Base-by-base conservation (phyloP, 331 rosid genomes). In the Cydonia oblonga region DNA sequence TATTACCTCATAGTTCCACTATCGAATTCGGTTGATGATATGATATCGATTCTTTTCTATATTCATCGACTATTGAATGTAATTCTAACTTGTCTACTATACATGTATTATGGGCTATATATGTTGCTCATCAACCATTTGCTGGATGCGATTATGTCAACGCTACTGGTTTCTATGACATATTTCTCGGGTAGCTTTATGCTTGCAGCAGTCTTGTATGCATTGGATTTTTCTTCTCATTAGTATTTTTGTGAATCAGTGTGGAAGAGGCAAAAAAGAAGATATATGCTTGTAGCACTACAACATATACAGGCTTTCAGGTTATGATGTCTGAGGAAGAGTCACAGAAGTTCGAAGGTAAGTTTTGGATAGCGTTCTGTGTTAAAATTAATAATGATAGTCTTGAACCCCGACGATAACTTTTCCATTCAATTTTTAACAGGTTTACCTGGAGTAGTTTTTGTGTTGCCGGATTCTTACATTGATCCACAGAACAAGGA, bases 241-340 rank as follows among this genome's bases (percentile, higher is more conserved):
- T 46, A 35, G 20, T 35, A 13, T 20, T 32, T 30, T 35, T 64
- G 35, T 73, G 69, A 22, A 54, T 42, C 87, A 93, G 98, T 49
- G 18, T 90, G 81, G 98, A 90, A 73, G 98, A 89, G 81, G 98
- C 96, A 5, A 93, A 90, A 81, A 67, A 81, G 78, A 93, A 82
- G 73, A 90, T 93, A 0, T 93, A 93, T 82, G 96, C 98, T 10
- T 90, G 97, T 67, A 93, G 98, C 76, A 93, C 98, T n/a, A 90
- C 96, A 22, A 85, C 83, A 5, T 93, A 93, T 70, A 77, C 79
- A 5, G 98, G 98, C 49, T 93, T 93, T 89, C 97, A 93, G 74
- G 96, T 75, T 74, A 64, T 81, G 74, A 80, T 89, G 90, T 83
- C 97, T 0, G 98, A 90, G 83, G 86, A 83, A 78, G 98, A 93